Conservation (phyloP, 202 grass and related monocot genomes). For the Saccharum hybrid region DNA sequence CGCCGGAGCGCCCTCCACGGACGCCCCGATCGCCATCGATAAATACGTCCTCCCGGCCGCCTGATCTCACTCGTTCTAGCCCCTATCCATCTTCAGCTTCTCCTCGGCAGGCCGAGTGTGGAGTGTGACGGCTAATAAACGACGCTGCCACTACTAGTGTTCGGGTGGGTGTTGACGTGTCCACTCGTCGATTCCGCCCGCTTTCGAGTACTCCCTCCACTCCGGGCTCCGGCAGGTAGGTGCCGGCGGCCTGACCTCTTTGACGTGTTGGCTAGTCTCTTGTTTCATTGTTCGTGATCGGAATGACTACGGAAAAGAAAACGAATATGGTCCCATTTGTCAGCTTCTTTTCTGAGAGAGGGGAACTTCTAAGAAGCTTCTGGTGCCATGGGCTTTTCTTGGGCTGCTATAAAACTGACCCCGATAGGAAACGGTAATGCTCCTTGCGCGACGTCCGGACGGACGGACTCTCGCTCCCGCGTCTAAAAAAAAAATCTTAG, state of each 20-base stretch:
- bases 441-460: too few relatives aligned
- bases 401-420: background rate
- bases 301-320: background rate
- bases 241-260: background rate
- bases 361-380: background rate
- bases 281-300: background rate
- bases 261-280: background rate
- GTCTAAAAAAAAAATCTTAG: too few relatives aligned
- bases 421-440: background rate
- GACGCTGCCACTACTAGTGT: background rate
- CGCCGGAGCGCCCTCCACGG: background rate
- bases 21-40: slow-evolving; percentile 37
- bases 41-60: too few relatives aligned
- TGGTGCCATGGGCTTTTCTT: background rate
- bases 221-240: background rate
- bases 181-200: background rate
- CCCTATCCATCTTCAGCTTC: background rate
- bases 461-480: too few relatives aligned
- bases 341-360: background rate
- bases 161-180: background rate
- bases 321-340: background rate
- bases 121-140: background rate
- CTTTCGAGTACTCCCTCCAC: background rate
- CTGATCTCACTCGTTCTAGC: background rate
- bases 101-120: background rate